phyloP scores from a whole-genome alignment of 352 stramenopile genomes.

The Globisporangium megalacanthum region DNA sequence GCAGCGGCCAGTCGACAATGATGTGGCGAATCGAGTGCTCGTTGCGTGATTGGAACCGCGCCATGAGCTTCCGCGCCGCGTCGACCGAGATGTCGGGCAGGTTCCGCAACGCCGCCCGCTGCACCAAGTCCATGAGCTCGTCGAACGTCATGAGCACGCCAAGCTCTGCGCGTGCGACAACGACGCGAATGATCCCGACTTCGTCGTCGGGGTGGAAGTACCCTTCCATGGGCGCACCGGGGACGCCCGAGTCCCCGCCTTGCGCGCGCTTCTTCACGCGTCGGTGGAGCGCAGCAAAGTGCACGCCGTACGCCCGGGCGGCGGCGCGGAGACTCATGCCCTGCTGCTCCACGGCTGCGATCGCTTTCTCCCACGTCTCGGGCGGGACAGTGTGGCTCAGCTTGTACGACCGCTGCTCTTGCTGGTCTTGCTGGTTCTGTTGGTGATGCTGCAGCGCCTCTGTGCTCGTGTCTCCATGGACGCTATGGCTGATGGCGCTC shows the following conservation, averaged over 20 bases:
- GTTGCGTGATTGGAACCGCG: constrained; percentile 44
- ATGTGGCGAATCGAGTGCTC: constrained; percentile 46
- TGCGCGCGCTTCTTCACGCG: constrained; percentile 52
- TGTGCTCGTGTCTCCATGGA: no score
- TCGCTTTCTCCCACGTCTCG: constrained; percentile 55
- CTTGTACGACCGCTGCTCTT: constrained; percentile 32
- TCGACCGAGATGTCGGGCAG: constrained; percentile 55
- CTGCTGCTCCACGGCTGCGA: constrained; percentile 44
- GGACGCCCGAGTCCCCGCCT: constrained; percentile 3
- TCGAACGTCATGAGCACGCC: constrained; percentile 67
- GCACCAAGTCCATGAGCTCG: constrained; percentile 52
- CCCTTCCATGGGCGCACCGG: constrained; percentile 8
- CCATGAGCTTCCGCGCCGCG: constrained; percentile 37
- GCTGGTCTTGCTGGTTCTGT: not conserved
- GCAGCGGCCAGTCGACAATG: constrained; percentile 36
- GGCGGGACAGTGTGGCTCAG: constrained; percentile 50
- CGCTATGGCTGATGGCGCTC: no score
- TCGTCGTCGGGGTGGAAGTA: constrained; percentile 57
- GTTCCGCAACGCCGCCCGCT: constrained; percentile 46
- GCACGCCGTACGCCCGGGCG: constrained; percentile 42
- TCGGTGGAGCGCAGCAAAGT: constrained; percentile 51
- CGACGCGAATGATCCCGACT: constrained; percentile 46
- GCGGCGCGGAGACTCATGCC: constrained; percentile 52
- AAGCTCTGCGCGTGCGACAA: constrained; percentile 47
- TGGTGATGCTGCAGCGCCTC: no score